Evolutionary conservation across 2,329 filamentous ascomycete genomes (phyloP), one percentile per base, ranked within the genome.

Genomic region (Triangularia setosa): DNA sequence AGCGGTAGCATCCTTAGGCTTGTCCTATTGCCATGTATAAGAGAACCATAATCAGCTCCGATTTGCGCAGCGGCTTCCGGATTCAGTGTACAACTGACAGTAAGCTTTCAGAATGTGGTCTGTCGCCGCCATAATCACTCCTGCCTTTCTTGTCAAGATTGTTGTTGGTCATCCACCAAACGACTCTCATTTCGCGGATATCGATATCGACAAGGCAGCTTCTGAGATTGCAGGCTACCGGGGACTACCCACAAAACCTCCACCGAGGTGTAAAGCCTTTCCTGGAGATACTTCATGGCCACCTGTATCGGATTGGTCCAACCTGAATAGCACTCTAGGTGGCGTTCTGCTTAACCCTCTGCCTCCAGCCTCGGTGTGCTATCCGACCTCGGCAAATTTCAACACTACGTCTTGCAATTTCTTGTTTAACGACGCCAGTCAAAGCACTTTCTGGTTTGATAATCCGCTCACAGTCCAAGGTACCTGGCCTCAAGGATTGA

Each of bases 401-500:
- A 61, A 75, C 61, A 35, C 59, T 21, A 56, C 65, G 2, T 67
- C 64, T 58, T 77, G 75, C 66, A 53, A 48, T 8, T 69, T 54
- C 25, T 61, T 69, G n/a, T 44, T 69, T 53, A 58, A 25, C 18
- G 35, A 40, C 5, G 65, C 64, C 16, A 61, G 25, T 16, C 67
- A 63, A 7, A 72, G 65, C 53, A 57, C 75, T 0, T 63, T 74
- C 30, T 77, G 71, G 67, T 67, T 75, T 14, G 69, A 76, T 60
- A 73, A 77, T 30, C 75, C 75, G 0, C 65, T 76, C 11, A 70
- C 70, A 0, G 69, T 70, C 1, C 57, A 75, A 58, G 69, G 73
- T 0, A 66, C 71, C 44, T 77, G 75, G 75, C 67, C 72, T 5
- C 70, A 77, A 62, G 75, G 75, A 0, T 66, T 63, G 23, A 76